These are phyloP conservation scores for Zygoascus tannicola DNA, from an alignment of 805 yeast genomes.

Conservation along the genomic window DNA sequence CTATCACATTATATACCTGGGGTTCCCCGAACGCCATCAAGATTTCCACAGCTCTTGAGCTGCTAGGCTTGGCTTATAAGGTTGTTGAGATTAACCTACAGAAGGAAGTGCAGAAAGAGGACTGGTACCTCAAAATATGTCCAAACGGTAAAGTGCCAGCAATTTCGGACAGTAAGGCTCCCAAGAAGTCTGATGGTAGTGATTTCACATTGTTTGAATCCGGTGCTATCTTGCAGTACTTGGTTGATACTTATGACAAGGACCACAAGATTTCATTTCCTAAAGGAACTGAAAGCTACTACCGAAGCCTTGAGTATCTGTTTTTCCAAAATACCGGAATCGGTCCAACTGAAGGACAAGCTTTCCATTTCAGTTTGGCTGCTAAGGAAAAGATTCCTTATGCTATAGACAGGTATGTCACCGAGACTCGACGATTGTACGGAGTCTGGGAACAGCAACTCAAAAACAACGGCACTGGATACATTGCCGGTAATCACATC, in stretches of 20 bases:
- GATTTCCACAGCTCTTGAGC: conserved; percentile 83
- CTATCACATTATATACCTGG: conserved; percentile 35
- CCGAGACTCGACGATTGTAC: conserved; percentile 86
- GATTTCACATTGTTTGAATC: conserved; percentile 88
- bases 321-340: conserved; percentile 95
- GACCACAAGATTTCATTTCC: conserved; percentile 62
- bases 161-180: conserved; percentile 74
- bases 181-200: conserved; percentile 34
- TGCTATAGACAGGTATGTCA: conserved; percentile 84
- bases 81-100: conserved; percentile 82
- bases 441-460: conserved; percentile 87
- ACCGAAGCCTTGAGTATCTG: conserved; percentile 52
- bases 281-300: conserved; percentile 25
- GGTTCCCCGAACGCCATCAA: conserved; percentile 87
- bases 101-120: conserved; percentile 82
- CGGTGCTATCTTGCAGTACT: conserved; percentile 79
- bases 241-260: conserved; percentile 63
- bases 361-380: conserved; percentile 85
- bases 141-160: conserved; percentile 97
- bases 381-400: conserved; percentile 77
- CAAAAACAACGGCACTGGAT: conserved; percentile 91
- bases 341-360: conserved; percentile 97
- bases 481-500: conserved; percentile 81
- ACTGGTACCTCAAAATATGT: conserved; percentile 85
- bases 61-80: conserved; percentile 66